phyloP scores from a whole-genome alignment of 1,284 basidiomycete genomes.

The Ceratobasidium sp. region DNA sequence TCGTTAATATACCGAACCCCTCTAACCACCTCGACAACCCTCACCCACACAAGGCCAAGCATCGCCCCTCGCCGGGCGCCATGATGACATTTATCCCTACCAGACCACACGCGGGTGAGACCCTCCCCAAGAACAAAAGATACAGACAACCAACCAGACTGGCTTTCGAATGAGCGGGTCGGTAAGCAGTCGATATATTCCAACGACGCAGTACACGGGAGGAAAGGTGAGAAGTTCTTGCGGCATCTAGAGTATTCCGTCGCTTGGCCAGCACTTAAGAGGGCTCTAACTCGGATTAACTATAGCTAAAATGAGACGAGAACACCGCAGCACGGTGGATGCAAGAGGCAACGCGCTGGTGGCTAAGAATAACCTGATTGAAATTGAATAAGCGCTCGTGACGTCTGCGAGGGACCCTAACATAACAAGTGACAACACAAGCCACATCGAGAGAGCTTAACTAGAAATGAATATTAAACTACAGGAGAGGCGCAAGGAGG shows the following conservation, averaged over 20 bases:
- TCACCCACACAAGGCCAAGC: constrained; percentile 76
- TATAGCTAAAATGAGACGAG: background rate
- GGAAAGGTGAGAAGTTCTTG: constrained; percentile 71
- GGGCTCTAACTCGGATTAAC: background rate
- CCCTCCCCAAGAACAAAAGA: background rate
- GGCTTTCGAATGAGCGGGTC: constrained; percentile 73
- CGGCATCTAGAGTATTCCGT: constrained; percentile 24
- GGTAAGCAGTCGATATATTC: constrained; percentile 76
- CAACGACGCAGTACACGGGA: constrained; percentile 80
- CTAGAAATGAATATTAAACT: background rate
- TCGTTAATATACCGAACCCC: background rate
- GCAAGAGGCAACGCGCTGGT: background rate
- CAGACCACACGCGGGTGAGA: background rate
- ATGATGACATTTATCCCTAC: constrained; percentile 72
- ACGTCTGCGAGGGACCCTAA: background rate
- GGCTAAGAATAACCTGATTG: constrained; percentile 34
- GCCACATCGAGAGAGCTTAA: background rate
- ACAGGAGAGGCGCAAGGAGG: background rate
- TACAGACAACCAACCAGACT: constrained; percentile 65
- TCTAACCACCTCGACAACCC: constrained; percentile 50
- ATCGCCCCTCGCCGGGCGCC: constrained; percentile 70
- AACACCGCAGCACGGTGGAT: constrained; percentile 5
- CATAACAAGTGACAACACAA: background rate
- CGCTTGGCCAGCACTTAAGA: background rate
- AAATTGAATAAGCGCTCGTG: constrained; percentile 9